These are phyloP conservation scores for Ogataea wickerhamii DNA, from an alignment of 805 yeast species.

Conservation along the genomic window DNA sequence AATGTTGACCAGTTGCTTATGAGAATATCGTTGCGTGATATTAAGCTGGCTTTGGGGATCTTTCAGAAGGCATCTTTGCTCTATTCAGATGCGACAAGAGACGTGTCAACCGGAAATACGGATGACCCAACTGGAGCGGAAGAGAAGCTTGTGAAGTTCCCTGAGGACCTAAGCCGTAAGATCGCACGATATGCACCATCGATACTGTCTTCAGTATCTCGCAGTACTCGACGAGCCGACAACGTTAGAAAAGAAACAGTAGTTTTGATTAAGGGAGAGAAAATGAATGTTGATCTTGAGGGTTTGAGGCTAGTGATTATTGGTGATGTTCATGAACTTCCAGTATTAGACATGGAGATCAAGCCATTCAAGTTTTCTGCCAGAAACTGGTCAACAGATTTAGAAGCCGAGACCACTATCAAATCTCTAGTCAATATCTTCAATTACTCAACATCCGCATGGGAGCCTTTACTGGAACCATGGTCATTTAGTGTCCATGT, in stretches of 20 bases:
- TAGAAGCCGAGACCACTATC: constrained; percentile 63
- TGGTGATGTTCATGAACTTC: constrained; percentile 89
- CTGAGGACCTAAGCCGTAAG: constrained; percentile 61
- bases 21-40: constrained; percentile 83
- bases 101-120: constrained; percentile 7
- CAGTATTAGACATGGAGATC: constrained; percentile 73
- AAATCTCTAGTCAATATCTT: constrained; percentile 71
- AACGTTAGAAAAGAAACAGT: constrained; percentile 25
- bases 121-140: constrained; percentile 8
- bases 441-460: constrained; percentile 83
- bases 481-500: constrained; percentile 78
- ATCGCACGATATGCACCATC: constrained; percentile 69
- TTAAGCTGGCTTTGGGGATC: constrained; percentile 71
- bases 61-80: constrained; percentile 66
- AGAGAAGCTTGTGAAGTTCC: constrained; percentile 37
- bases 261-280: constrained; percentile 63
- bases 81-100: constrained; percentile 29
- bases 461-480: constrained; percentile 94
- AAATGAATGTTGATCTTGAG: constrained; percentile 58
- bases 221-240: constrained; percentile 20
- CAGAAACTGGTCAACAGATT: constrained; percentile 81
- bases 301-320: constrained; percentile 80
- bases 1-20: constrained; percentile 77
- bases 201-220: constrained; percentile 49
- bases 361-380: constrained; percentile 67